phyloP scores from a whole-genome alignment of 2,329 filamentous ascomycete genomes.

The Beauveria bassiana region DNA sequence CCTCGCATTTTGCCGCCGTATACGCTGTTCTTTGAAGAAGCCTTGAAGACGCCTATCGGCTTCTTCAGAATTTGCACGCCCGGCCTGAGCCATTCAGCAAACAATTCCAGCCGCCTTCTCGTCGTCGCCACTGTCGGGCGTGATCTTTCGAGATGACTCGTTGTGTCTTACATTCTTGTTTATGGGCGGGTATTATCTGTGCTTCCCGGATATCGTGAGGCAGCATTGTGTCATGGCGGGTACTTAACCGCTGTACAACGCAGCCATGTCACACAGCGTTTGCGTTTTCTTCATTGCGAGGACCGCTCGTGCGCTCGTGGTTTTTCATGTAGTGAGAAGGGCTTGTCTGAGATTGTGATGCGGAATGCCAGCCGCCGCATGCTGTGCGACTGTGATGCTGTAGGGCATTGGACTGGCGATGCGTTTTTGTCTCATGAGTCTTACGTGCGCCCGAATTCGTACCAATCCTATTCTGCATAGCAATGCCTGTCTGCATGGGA shows the following conservation, averaged over 20 bases:
- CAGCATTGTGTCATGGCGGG: not conserved
- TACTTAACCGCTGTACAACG: not conserved
- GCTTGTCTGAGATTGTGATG: not conserved
- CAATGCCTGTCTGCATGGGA: too few relatives aligned
- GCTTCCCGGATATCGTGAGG: not conserved
- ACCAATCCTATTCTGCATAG: too few relatives aligned
- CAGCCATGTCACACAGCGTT: not conserved
- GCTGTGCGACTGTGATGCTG: not conserved
- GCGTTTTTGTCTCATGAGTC: not conserved
- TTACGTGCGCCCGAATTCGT: too few relatives aligned
- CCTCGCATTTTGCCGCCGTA: too few relatives aligned
- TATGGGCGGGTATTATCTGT: too few relatives aligned
- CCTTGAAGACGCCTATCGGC: not conserved
- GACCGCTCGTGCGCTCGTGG: not conserved
- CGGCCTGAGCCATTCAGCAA: not conserved
- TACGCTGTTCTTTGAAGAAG: not conserved
- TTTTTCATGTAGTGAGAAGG: not conserved
- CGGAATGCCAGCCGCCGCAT: not conserved
- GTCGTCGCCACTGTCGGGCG: not conserved
- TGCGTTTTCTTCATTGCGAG: not conserved
- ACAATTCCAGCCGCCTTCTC: not conserved
- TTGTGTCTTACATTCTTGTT: too few relatives aligned
- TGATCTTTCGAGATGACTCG: too few relatives aligned
- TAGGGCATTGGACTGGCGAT: not conserved
- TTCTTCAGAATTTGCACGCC: not conserved